Evolutionary conservation across 441 rosid species (phyloP), one percentile per base, ranked within the genome.

Genomic region (Capsella rubella): DNA sequence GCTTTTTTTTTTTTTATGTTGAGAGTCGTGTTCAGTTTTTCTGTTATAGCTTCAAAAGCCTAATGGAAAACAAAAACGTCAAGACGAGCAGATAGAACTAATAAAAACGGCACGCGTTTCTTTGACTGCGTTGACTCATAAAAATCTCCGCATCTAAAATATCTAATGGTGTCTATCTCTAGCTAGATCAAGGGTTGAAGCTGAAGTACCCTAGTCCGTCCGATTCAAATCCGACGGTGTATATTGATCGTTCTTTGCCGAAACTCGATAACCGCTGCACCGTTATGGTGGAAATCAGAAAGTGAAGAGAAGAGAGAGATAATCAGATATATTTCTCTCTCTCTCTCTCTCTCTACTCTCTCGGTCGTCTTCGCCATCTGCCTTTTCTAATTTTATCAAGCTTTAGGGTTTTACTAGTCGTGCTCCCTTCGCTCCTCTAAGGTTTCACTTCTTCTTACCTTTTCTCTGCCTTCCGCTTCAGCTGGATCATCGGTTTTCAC

Each of bases 211-310:
- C 37, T 67, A 10, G 14, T 3, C 46, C 64, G 57, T 45, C 50
- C 50, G 66, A 47, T 71, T 61, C 5, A 29, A n/a, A 72, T 63
- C 76, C 9, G 63, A 72, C 76, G 70, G 69, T 51, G 25, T 16
- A 51, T 28, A 29, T 45, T 31, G 21, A 68, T 31, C 18, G 1
- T 3, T 16, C 53, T 8, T 16, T 28, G 21, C 43, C 25, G 50
- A 52, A 52, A 16, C 52, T 27, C 49, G 47, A 34, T 25, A 72
- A 72, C 39, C 70, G 70, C 25, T 46, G 57, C 13, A 5, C 13
- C 37, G 50, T 6, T 43, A 31, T 18, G 63, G 70, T 49, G 32
- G 42, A 7, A 50, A 15, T 63, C 70, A 53, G 46, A 53, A 55
- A 31, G 55, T 29, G 76, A 72, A 9, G 4, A 37, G 39, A 34